Base-by-base conservation (phyloP, 1,139 yeast species). In the Casaregolazyma lundiana region DNA sequence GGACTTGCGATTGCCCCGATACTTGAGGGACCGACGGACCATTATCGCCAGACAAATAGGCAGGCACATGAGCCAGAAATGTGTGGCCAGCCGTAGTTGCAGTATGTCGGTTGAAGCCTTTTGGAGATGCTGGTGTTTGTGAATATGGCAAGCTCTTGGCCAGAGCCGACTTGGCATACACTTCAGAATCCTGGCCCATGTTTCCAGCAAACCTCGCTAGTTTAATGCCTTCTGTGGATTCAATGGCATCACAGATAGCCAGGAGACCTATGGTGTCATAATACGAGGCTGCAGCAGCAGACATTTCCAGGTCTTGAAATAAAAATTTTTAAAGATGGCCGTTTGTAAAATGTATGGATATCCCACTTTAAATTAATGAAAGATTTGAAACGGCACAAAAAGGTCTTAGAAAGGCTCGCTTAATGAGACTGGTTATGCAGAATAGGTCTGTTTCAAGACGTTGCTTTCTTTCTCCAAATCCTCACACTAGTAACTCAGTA, bases 231-330 rank as follows among this genome's bases (percentile, higher is more conserved):
- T 68, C 71, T 26, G 59, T 63, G 26, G 68, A 52, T 46, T 68
- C 72, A 30, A 68, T 63, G 42, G 70, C 67, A 53, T 68, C 71
- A 51, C 69, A 66, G 43, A 65, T 64, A 45, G 71, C 70, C 46
- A 68, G 58, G 44, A 66, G 56, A 29, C 71, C 72, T 30, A 68
- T 60, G 32, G 69, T 58, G 50, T 68, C 71, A 56, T 67, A 67
- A 53, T 66, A 67, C 36, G 70, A 61, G 13, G 55, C 53, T 40
- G 51, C 46, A 29, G 59, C 43, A 19, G 39, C 36, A 21, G 37
- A 17, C 26, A 26, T 26, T 18, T 18, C 22, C 15, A 34, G 30
- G 8, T 8, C 9, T 24, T n/a, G n/a, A n/a, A n/a, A n/a, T n/a
- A n/a, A n/a, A n/a, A n/a, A n/a, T n/a, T n/a, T n/a, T n/a, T n/a